Evolutionary conservation across 352 stramenopile species (phyloP), one percentile per base, ranked within the genome.

Genomic region (Plasmopara viticola): DNA sequence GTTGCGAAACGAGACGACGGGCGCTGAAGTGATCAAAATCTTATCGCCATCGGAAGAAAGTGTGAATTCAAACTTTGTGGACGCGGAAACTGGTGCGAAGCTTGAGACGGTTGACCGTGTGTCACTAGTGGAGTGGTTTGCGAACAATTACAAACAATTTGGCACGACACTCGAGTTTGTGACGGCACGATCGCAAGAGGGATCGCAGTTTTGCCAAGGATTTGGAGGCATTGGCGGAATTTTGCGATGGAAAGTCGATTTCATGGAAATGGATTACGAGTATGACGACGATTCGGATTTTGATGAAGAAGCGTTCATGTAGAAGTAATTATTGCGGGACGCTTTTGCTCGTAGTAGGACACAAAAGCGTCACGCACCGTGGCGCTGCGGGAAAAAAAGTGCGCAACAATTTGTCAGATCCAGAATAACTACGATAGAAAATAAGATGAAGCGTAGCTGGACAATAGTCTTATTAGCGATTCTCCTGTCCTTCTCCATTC

Each of bases 91-190:
- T 6, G 94, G 95, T 15, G 88, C 94, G 6, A 98, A 99, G 70
- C 74, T 99, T 12, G 97, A 99, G 70, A 95, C 96, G 6, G 66
- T 98, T 14, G 96, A 99, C 58, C 97, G 98, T 67, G 68, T 94
- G 56, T 73, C 88, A n/a, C 77, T 99, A 13, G 94, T 99, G 9
- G 97, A 99, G 70, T 99, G 97, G 97, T 96, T 99, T 52, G 97
- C 97, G 17, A 98, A 99, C 73, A 97, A 99, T 76, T 99, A 99
- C 84, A 99, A 99, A 72, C 79, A 95, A 48, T 99, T 98, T 70
- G 97, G 97, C 62, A 98, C 96, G 48, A 91, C 85, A 48, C 81
- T 99, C 34, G 97, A 99, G 81, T 99, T 99, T 70, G 90, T 99
- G 55, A 99, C 96, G 44, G 95, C 98, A 69, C 89, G 95, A 63